Evolutionary conservation across 441 rosid species (phyloP), one percentile per base, ranked within the genome.

Genomic region (Viola pubescens): DNA sequence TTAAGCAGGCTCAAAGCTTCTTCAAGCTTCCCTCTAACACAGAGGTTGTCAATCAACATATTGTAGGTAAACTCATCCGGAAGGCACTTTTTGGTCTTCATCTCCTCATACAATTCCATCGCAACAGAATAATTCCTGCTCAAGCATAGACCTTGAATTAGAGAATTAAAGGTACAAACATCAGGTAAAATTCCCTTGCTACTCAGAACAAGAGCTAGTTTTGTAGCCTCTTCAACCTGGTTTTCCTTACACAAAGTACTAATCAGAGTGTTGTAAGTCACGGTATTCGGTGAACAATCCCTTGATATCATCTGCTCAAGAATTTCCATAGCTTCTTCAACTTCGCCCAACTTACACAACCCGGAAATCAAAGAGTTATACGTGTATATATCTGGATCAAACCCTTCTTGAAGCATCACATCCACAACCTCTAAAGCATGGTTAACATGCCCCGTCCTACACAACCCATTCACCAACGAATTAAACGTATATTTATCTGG

Each of bases 61-160:
- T 77, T 87, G 74, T 83, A 87, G 0, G 97, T 87, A 65, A 82
- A 87, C 69, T 89, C 91, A 46, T 91, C 97, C 3, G 97, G 98
- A 52, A 67, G 78, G 65, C 89, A 89, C 61, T 89, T 97, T 68
- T 86, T 78, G 54, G 56, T 78, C 73, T 84, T 87, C 98, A 89
- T 89, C 80, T 92, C 90, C 54, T 78, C 72, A 1, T 81, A 89
- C 62, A 89, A 71, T 51, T 92, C 88, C 86, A 82, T 63, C 7
- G 97, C 90, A 0, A 64, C 49, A 4, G 57, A 9, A 54, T 82
- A 84, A 52, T 84, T 92, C 62, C 75, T 70, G 6, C 75, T 78
- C 77, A 75, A 61, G 70, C 88, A 91, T 60, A 87, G 78, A 54
- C 97, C 97, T 66, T 89, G 97, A 59, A 89, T 85, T 52, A 87